Percentiles rank a stretch among this genome's conserved stretches.
phyloP scores from a whole-genome alignment of 2,329 filamentous ascomycete species.

The Apiospora pterosperma region DNA sequence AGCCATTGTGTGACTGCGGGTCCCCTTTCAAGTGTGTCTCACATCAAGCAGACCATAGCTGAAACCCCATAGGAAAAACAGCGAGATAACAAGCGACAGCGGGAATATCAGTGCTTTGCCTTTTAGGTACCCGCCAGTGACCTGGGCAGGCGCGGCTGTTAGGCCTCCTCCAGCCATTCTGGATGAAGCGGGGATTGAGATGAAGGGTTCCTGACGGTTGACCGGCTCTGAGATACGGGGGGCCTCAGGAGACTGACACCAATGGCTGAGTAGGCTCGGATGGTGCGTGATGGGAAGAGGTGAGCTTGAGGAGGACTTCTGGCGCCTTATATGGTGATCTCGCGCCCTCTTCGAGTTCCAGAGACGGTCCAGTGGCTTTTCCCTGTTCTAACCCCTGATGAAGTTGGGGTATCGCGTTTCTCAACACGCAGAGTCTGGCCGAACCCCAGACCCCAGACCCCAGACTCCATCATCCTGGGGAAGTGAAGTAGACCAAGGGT shows the following conservation, averaged over 20 bases:
- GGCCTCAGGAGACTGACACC: background rate
- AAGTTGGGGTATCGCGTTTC: background rate
- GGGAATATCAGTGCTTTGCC: conserved; percentile 41
- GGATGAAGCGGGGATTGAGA: background rate
- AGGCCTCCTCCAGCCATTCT: conserved; percentile 39
- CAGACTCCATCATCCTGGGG: background rate
- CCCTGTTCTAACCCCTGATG: background rate
- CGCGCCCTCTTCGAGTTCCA: background rate
- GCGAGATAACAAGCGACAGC: conserved; percentile 53
- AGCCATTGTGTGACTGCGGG: background rate
- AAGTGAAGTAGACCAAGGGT: background rate
- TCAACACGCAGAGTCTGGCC: background rate
- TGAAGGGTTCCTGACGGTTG: background rate
- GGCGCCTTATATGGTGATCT: background rate
- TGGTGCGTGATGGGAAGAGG: background rate
- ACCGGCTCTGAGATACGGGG: background rate
- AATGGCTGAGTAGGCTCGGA: background rate
- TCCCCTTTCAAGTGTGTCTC: background rate
- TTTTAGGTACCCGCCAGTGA: conserved; percentile 35
- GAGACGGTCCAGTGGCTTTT: background rate
- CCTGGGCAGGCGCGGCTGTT: conserved; percentile 30
- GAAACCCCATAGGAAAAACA: conserved; percentile 65
- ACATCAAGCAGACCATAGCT: conserved; percentile 42
- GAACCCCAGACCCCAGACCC: background rate
- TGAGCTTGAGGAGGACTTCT: background rate